phyloP scores from a whole-genome alignment of 805 yeast species.

The Saturnispora quitensis region DNA sequence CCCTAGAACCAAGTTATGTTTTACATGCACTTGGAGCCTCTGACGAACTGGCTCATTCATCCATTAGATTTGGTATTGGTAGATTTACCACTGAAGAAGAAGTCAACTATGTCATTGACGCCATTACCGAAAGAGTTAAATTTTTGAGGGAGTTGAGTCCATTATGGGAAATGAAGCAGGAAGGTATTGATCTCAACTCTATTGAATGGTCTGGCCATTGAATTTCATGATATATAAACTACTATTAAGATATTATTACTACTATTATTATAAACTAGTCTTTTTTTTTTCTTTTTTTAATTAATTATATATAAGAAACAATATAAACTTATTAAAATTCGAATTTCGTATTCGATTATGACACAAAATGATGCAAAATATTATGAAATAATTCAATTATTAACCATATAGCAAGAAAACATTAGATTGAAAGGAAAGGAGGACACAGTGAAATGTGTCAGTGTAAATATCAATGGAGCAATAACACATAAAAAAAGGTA shows the following conservation, averaged over 20 bases:
- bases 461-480: not conserved
- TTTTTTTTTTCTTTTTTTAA: not conserved
- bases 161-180: slow-evolving; percentile 98
- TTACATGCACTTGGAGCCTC: slow-evolving; percentile 95
- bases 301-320: not conserved
- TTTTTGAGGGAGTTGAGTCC: slow-evolving; percentile 90
- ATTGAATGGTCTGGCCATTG: slow-evolving; percentile 98
- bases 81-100: slow-evolving; percentile 95
- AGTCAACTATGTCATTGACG: slow-evolving; percentile 85
- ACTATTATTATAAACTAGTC: not conserved
- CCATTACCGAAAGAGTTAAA: slow-evolving; percentile 81
- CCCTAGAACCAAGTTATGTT: slow-evolving; percentile 95
- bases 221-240: not conserved
- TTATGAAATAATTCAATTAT: not conserved
- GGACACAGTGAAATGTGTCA: not conserved
- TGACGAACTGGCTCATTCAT: slow-evolving; percentile 97
- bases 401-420: not conserved
- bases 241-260: not conserved
- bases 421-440: not conserved
- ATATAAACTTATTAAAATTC: not conserved
- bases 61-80: slow-evolving; percentile 94
- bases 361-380: not conserved
- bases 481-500: not conserved
- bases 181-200: slow-evolving; percentile 87
- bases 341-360: not conserved